Percentiles rank a stretch among this genome's conserved stretches.
These are phyloP conservation scores for Colletotrichum noveboracense DNA, from an alignment of 2,329 filamentous ascomycete genomes.

Conservation along the genomic window DNA sequence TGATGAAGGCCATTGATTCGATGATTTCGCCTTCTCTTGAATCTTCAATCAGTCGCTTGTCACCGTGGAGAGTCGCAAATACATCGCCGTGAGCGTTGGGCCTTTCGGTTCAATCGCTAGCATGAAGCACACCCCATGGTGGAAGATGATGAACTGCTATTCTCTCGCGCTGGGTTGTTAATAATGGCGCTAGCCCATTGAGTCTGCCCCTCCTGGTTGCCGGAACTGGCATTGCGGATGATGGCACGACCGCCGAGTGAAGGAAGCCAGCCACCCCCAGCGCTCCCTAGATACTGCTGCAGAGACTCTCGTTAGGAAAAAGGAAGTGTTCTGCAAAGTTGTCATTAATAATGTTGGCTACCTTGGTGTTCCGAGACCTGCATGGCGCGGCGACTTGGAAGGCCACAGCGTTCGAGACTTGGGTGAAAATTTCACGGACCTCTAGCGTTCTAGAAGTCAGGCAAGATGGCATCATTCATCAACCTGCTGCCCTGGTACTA, in stretches of 20 bases:
- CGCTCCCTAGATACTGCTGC: background rate
- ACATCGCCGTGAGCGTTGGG: background rate
- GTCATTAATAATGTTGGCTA: background rate
- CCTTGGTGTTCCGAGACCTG: background rate
- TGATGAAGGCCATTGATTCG: background rate
- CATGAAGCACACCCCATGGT: background rate
- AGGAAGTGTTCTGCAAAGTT: background rate
- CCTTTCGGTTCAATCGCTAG: background rate
- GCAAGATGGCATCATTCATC: background rate
- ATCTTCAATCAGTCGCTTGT: background rate
- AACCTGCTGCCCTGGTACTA: background rate
- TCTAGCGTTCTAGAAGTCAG: background rate
- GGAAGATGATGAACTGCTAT: background rate
- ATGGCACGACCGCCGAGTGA: background rate
- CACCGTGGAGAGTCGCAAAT: background rate
- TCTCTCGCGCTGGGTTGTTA: background rate
- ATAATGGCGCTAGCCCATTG: background rate
- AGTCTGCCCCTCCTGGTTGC: background rate
- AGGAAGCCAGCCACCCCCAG: background rate
- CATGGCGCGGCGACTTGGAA: background rate
- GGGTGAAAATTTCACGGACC: background rate
- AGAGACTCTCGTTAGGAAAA: background rate
- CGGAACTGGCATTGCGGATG: background rate
- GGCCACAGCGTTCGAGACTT: background rate
- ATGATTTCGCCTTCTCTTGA: background rate